Conservation (phyloP, 164 flowering plant genomes). For the Cinnamomum micranthum region DNA sequence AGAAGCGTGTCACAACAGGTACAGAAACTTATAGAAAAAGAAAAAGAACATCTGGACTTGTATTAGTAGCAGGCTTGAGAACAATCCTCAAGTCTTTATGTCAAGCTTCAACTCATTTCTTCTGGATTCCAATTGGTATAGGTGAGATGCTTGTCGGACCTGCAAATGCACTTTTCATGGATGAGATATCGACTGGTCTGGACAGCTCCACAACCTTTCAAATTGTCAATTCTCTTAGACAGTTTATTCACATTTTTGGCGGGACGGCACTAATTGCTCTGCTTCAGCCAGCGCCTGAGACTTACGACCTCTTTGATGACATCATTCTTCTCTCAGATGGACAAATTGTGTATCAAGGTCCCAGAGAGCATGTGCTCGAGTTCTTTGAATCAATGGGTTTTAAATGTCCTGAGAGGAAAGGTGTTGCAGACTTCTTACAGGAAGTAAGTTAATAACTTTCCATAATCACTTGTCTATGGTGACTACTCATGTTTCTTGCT, state of each 20-base stretch:
- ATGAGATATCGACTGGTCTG: conserved; percentile 30
- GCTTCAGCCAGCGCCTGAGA: conserved; percentile 84
- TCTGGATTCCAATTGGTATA: conserved; percentile 2
- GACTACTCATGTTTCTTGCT: not conserved
- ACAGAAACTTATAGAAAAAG: not conserved
- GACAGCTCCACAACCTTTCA: conserved; percentile 65
- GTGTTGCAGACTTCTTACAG: conserved; percentile 35
- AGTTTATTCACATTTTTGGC: conserved; percentile 46
- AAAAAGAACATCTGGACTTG: not conserved
- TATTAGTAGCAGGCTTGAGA: not conserved
- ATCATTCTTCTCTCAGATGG: conserved; percentile 71
- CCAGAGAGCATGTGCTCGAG: conserved; percentile 52
- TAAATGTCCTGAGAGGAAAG: conserved; percentile 34
- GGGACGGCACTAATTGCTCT: conserved; percentile 69
- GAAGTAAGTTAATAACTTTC: conserved; percentile 18
- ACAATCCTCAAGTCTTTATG: not conserved
- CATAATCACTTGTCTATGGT: not conserved
- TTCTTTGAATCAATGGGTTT: conserved; percentile 49
- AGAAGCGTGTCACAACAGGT: conserved; percentile 28
- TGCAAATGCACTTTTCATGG: conserved; percentile 11
- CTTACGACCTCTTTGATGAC: conserved; percentile 68
- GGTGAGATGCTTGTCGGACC: conserved; percentile 20
- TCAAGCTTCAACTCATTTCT: not conserved
- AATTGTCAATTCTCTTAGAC: conserved; percentile 59
- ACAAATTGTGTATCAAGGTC: conserved; percentile 66